phyloP scores from a whole-genome alignment of 208 protist species.

The Acanthamoeba quina region DNA sequence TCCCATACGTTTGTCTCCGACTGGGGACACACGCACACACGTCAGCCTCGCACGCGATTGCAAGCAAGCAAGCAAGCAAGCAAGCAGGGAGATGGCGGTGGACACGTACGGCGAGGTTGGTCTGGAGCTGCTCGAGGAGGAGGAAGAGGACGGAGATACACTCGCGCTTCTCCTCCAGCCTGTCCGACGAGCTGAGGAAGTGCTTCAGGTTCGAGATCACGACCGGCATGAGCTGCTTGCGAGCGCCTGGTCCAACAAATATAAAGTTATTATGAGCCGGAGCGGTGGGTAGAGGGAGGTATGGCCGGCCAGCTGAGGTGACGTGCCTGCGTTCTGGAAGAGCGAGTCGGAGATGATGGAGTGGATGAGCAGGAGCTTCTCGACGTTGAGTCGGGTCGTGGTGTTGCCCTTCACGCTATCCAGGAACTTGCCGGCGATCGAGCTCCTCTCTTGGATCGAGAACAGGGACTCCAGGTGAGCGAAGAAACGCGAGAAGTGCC shows the following conservation, averaged over 20 bases:
- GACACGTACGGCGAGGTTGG: constrained; percentile 22
- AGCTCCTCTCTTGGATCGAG: constrained; percentile 72
- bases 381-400: constrained; percentile 44
- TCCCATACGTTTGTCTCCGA: constrained; percentile 61
- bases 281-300: neutral
- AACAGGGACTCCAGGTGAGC: constrained; percentile 77
- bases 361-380: constrained; percentile 68
- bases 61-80: neutral
- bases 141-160: constrained; percentile 62
- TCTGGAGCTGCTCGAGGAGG: constrained; percentile 68
- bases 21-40: neutral
- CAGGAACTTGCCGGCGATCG: constrained; percentile 76
- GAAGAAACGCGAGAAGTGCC: constrained; percentile 74
- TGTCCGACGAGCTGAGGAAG: constrained; percentile 41
- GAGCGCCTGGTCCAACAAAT: neutral
- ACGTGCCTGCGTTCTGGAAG: constrained; percentile 52
- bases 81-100: neutral
- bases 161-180: constrained; percentile 64
- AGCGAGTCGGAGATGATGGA: constrained; percentile 52
- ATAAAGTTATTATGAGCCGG: neutral
- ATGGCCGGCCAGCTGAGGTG: neutral
- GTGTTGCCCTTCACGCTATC: constrained; percentile 71
- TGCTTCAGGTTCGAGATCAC: constrained; percentile 55
- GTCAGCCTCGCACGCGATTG: neutral
- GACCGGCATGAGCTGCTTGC: constrained; percentile 53